Conservation (phyloP, 192 early-diverging fungal genomes). For the Backusella mclennaniae region DNA sequence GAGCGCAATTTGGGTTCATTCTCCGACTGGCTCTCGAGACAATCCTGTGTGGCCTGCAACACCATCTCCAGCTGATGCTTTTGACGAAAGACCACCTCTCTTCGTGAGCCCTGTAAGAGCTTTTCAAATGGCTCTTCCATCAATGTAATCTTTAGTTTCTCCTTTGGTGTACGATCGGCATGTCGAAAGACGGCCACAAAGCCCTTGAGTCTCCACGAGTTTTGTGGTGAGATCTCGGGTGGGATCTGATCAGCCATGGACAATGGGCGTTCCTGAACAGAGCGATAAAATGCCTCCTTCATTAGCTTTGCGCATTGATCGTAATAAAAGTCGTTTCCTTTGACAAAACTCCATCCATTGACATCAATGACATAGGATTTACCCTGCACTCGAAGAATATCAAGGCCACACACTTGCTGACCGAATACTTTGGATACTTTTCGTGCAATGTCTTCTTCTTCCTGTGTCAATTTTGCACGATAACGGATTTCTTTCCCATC, state of each 20-base stretch:
- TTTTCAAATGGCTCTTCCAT: constrained; percentile 64
- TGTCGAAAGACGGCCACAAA: constrained; percentile 93
- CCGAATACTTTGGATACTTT: constrained; percentile 80
- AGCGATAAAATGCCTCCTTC: constrained; percentile 74
- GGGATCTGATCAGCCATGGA: constrained; percentile 25
- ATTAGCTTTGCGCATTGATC: constrained; percentile 79
- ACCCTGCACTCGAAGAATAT: constrained; percentile 81
- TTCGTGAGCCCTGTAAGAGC: constrained; percentile 61
- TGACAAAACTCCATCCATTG: constrained; percentile 99
- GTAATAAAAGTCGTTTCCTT: constrained; percentile 93
- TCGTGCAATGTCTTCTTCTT: constrained; percentile 78
- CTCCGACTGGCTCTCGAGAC: constrained; percentile 41
- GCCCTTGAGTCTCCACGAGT: constrained; percentile 91
- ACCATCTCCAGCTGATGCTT: constrained; percentile 66
- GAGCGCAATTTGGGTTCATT: constrained; percentile 55
- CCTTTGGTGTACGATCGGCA: constrained; percentile 95
- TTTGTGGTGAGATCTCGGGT: constrained; percentile 53
- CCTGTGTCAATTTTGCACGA: constrained; percentile 72
- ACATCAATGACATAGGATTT: constrained; percentile 95
- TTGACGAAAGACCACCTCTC: constrained; percentile 82
- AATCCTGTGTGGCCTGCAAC: constrained; percentile 24
- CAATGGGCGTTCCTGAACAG: constrained; percentile 30
- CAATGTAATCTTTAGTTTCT: constrained; percentile 90
- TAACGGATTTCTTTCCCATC: constrained; percentile 98
- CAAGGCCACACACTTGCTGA: constrained; percentile 95